Base-by-base conservation (phyloP, 371 early-diverging fungal species). In the Zopfochytrium polystomum region DNA sequence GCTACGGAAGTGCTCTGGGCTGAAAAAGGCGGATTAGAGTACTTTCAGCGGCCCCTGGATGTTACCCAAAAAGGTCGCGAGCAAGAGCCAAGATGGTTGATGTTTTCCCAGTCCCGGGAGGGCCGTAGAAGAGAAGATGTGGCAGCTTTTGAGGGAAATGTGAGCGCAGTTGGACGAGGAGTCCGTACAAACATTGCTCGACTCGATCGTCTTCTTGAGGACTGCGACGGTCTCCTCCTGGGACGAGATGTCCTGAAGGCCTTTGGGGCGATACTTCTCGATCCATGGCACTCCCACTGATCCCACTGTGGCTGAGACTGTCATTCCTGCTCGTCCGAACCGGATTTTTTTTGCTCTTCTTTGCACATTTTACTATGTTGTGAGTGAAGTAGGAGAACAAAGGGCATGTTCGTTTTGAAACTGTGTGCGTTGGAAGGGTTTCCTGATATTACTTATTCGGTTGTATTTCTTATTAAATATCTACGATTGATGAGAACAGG, bases 81-180 rank as follows among this genome's bases (percentile, higher is more conserved):
- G 92, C 85, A 46, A 98, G 78, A 0, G 99, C 93, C 46, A 98
- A 80, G 61, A 99, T 96, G 2, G 97, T 95, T 0, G 96, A 92
- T 0, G 99, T 99, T 78, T 99, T 99, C 67, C 99, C 99, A 2
- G 98, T 85, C 3, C 99, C 99, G 32, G 99, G 97, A 51, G 99
- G 99, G 4, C 99, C 99, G 79, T 98, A 96, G 71, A 99, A 96
- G 32, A 99, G 78, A 32, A 99, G 81, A 73, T 99, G 98, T 25
- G 99, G 99, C 51, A 98, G 81, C 90, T 91, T 33, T 38, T 38
- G 38, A 18, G 27, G 43, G 43, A 23, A 4, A 15, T 20, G 51
- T 25, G 1, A 42, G 31, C 29, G 45, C 51, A 54, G 31, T 13
- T 9, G 22, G n/a, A 53, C 9, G n/a, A 3, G 15, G 1, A 15